phyloP scores from a whole-genome alignment of 2,329 filamentous ascomycete genomes.

The Tolypocladium tundrense region DNA sequence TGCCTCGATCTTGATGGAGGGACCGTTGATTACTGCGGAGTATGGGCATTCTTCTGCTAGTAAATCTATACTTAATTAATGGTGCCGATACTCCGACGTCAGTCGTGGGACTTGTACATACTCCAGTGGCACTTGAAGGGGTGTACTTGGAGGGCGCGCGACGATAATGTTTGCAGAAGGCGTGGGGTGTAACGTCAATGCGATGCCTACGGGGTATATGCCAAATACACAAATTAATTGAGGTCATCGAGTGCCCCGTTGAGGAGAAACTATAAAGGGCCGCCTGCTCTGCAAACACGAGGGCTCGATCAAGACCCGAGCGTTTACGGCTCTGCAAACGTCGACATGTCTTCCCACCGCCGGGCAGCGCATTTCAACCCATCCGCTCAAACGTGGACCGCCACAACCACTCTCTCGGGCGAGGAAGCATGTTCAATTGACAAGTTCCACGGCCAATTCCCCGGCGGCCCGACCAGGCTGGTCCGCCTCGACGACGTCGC shows the following conservation, averaged over 20 bases:
- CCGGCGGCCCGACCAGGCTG: constrained; percentile 43
- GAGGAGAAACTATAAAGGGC: background rate
- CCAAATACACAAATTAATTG: background rate
- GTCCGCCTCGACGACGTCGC: constrained; percentile 41
- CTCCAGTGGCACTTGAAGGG: no score
- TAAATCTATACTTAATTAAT: no score
- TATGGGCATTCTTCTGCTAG: no score
- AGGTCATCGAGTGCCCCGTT: background rate
- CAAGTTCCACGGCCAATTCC: constrained; percentile 8
- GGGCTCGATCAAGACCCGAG: background rate
- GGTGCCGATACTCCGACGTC: no score
- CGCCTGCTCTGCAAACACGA: background rate
- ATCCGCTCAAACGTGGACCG: constrained; percentile 5
- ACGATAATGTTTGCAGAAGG: background rate
- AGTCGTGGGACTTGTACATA: no score
- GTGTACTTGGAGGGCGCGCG: background rate
- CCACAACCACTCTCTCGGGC: background rate
- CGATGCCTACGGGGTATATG: background rate
- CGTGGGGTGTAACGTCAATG: background rate
- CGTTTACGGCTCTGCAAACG: background rate
- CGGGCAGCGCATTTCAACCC: constrained; percentile 8
- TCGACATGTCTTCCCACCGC: constrained; percentile 1
- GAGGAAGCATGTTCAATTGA: background rate
- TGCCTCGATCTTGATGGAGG: no score
- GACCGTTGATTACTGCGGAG: no score